Percentiles rank a stretch among this genome's conserved stretches.
Evolutionary conservation across 2,329 filamentous ascomycete genomes (phyloP).

Genomic region (Cadophora malorum): DNA sequence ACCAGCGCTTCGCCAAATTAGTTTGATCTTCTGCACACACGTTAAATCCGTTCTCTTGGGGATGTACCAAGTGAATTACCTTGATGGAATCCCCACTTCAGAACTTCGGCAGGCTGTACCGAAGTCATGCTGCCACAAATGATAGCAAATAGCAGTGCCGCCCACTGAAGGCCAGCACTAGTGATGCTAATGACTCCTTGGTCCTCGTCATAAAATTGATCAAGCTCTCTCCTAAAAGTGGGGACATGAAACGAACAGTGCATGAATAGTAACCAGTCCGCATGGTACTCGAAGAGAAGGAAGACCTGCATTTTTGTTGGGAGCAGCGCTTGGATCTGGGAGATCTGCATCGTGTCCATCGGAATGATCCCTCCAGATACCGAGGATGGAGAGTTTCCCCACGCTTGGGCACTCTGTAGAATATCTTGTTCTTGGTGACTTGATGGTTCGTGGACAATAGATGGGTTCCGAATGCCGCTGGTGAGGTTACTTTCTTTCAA

Average conservation of each 20-base stretch:
- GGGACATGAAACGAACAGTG: conserved; percentile 39
- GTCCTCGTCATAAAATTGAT: conserved; percentile 47
- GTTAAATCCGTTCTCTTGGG: not conserved
- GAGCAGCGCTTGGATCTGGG: conserved; percentile 34
- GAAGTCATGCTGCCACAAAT: conserved; percentile 52
- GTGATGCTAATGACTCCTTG: conserved; percentile 45
- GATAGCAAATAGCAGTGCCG: conserved; percentile 53
- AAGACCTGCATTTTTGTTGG: conserved; percentile 30
- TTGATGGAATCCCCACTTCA: conserved; percentile 52
- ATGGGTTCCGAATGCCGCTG: conserved; percentile 31
- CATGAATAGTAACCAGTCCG: conserved; percentile 33
- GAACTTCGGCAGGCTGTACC: conserved; percentile 46
- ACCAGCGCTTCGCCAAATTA: conserved; percentile 52
- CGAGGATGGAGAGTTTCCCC: conserved; percentile 29
- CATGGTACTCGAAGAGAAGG: conserved; percentile 31
- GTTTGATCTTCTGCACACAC: conserved; percentile 46
- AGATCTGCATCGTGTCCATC: conserved; percentile 27
- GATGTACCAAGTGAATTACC: conserved; percentile 6
- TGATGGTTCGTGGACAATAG: conserved; percentile 21
- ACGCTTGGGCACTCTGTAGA: conserved; percentile 24
- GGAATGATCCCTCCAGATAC: conserved; percentile 24
- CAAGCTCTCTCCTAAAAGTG: conserved; percentile 48
- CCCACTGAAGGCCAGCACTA: conserved; percentile 52
- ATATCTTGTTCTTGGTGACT: conserved; percentile 32
- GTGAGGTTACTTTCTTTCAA: conserved; percentile 49